These are phyloP conservation scores for Rhizopus delemar DNA, from an alignment of 371 early-diverging fungal species.

Conservation along the genomic window DNA sequence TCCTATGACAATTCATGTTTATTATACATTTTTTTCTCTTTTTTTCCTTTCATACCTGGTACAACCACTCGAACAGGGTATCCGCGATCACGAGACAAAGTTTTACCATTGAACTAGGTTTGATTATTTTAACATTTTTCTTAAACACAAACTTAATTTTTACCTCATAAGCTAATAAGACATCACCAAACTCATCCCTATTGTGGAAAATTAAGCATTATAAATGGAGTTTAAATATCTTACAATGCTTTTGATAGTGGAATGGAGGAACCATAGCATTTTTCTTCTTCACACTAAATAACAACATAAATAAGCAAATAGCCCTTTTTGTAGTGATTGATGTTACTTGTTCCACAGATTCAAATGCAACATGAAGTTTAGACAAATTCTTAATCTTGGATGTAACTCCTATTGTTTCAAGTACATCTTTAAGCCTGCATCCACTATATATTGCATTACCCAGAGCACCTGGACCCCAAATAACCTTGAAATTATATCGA, in stretches of 20 bases:
- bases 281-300: constrained; percentile 59
- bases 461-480: constrained; percentile 82
- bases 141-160: background rate
- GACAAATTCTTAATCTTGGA: constrained; percentile 35
- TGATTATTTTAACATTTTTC: background rate
- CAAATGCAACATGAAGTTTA: constrained; percentile 72
- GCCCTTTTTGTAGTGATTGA: background rate
- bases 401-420: constrained; percentile 56
- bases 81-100: constrained; percentile 78
- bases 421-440: constrained; percentile 71
- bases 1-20: constrained; percentile 14
- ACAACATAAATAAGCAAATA: background rate
- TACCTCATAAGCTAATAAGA: constrained; percentile 76
- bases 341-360: constrained; percentile 67
- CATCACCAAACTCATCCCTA: constrained; percentile 77
- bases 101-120: constrained; percentile 76
- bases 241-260: constrained; percentile 78
- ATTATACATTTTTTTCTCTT: too few species aligned
- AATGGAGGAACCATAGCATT: constrained; percentile 80
- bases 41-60: constrained; percentile 55
- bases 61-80: constrained; percentile 83
- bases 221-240: constrained; percentile 11
- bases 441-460: constrained; percentile 82
- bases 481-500: constrained; percentile 36
- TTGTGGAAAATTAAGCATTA: background rate